Percentiles rank a stretch among this genome's conserved stretches.
These are phyloP conservation scores for Suillus plorans DNA, from an alignment of 768 basidiomycete genomes.

Conservation along the genomic window DNA sequence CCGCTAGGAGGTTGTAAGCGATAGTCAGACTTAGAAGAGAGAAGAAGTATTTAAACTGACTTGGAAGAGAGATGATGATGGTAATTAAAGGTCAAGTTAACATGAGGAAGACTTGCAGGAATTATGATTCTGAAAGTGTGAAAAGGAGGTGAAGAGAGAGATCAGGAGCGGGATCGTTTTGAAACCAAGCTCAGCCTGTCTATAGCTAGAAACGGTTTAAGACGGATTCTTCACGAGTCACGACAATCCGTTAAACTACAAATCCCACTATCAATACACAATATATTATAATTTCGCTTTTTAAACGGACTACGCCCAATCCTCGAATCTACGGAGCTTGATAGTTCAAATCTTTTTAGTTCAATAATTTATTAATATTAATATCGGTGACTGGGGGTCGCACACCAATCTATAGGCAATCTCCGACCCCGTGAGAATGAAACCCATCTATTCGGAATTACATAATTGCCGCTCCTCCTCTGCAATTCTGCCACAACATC, in stretches of 20 bases:
- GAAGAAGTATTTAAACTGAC: neutral
- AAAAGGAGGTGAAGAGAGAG: slow-evolving; percentile 18
- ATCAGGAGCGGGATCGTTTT: slow-evolving; percentile 5
- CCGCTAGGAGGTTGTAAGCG: neutral
- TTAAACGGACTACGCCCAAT: slow-evolving; percentile 11
- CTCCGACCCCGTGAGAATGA: slow-evolving; percentile 5
- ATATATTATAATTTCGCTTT: neutral
- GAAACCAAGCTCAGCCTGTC: slow-evolving; percentile 7
- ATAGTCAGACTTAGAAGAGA: neutral
- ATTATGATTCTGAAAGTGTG: slow-evolving; percentile 2
- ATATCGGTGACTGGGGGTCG: slow-evolving; percentile 10
- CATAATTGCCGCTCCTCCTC: neutral
- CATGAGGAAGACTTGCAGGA: slow-evolving; percentile 18
- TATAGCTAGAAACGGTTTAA: neutral
- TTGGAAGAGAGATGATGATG: slow-evolving; percentile 10
- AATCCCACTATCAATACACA: neutral
- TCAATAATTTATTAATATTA: neutral
- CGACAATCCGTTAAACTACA: neutral
- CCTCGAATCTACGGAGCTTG: slow-evolving; percentile 9
- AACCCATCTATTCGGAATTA: neutral
- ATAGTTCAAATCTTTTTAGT: neutral
- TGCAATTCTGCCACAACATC: neutral
- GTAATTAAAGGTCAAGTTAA: slow-evolving; percentile 12
- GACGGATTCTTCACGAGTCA: neutral
- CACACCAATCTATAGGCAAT: slow-evolving; percentile 9